Conservation (phyloP, 176 grass and related monocot genomes). For the Thinopyrum elongatum region DNA sequence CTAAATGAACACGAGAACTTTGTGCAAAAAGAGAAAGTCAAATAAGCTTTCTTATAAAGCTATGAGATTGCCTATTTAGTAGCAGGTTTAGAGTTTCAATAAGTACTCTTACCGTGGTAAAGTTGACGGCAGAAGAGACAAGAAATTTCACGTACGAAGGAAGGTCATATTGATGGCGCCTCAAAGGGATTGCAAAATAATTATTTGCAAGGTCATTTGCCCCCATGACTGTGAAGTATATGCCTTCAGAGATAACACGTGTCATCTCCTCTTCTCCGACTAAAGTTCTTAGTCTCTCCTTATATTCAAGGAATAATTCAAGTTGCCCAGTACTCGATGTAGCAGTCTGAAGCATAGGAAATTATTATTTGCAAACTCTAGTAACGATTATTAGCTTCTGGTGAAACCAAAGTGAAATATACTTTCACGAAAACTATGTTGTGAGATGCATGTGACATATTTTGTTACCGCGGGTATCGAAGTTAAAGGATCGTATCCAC, state of each 20-base stretch:
- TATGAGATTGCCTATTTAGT: background rate
- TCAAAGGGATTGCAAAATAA: constrained; percentile 37
- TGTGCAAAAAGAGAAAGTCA: background rate
- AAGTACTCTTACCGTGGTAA: constrained; percentile 38
- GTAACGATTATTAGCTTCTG: background rate
- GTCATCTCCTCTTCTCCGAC: constrained; percentile 36
- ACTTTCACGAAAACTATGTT: background rate
- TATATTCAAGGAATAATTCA: constrained; percentile 51
- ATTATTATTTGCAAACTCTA: background rate
- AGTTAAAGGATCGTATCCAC: constrained; percentile 39
- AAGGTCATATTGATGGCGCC: constrained; percentile 38
- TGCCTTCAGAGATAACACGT: constrained; percentile 27
- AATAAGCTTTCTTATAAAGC: background rate
- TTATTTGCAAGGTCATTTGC: constrained; percentile 59
- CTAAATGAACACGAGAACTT: background rate
- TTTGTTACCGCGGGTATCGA: constrained; percentile 4
- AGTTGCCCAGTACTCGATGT: constrained; percentile 44
- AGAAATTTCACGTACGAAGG: constrained; percentile 48
- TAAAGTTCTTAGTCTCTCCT: constrained; percentile 36
- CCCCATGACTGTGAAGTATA: constrained; percentile 43
- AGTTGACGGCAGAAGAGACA: constrained; percentile 27
- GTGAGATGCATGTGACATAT: background rate
- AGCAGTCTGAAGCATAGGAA: constrained; percentile 27
- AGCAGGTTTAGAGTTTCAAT: background rate
- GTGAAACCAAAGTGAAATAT: background rate